Evolutionary conservation across 306 rosid genomes (phyloP), one percentile per base, ranked within the genome.

Genomic region (Fagus sylvatica): DNA sequence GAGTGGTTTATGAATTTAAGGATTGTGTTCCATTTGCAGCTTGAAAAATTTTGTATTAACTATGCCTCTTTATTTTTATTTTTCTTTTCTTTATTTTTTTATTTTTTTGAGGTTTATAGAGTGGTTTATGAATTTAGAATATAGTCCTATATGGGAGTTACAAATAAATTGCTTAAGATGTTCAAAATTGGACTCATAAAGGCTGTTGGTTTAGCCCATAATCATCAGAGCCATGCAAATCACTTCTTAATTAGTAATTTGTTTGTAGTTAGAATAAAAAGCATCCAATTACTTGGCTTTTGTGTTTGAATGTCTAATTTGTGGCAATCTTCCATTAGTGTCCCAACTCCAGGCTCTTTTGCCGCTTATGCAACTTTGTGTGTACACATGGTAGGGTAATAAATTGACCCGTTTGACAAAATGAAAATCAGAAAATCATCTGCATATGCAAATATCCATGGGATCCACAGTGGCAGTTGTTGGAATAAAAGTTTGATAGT

Each of bases 1-100:
- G 8, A 69, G 19, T 69, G 73, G 36, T 69, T 69, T 65, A 65
- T 48, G 46, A 69, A 43, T 12, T 22, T 19, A 37, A 80, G 62
- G 53, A 49, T 61, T 8, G 41, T 62, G 71, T 77, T 62, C 62
- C 42, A 59, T 17, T 62, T 71, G 59, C 68, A 49, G 43, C 37
- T 76, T 81, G 39, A 72, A 82, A 43, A 19, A 6, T 75, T 39
- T 55, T 32, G 30, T 5, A 6, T 69, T 11, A 3, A 11, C 2
- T 17, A 11, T 0, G 1, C n/a, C n/a, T n/a, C n/a, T n/a, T n/a
- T 22, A 22, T 22, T 22, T 22, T 22, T 22, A 7, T n/a, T 0
- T 57, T 22, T 22, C 28, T 22, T 22, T 22, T 22, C 28, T 56
- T 17, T 30, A 1, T 56, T 4, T 9, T 12, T 10, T n/a, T 2